Percentiles rank a stretch among this genome's conserved stretches.
Conservation (phyloP, 805 yeast genomes). For the Jamesozyma gamospora region DNA sequence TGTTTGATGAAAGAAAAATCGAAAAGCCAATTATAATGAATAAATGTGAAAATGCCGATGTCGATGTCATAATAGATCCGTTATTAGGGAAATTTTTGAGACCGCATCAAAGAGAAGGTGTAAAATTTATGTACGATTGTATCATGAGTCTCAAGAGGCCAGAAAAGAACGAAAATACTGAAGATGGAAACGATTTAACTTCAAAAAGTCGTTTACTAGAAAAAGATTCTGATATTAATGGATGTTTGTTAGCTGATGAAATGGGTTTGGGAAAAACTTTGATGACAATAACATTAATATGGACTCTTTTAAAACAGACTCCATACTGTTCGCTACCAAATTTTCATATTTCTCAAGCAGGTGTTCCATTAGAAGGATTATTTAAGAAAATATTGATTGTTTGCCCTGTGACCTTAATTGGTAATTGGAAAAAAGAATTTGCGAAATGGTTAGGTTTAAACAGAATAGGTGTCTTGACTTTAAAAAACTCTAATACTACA, state of each 20-base stretch:
- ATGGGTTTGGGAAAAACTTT: constrained; percentile 94
- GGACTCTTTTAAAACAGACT: constrained; percentile 70
- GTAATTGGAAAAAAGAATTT: constrained; percentile 84
- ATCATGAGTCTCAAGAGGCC: constrained; percentile 52
- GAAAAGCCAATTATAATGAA: constrained; percentile 37
- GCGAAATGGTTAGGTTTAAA: constrained; percentile 73
- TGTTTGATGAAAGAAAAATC: constrained; percentile 31
- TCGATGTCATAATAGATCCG: constrained; percentile 55
- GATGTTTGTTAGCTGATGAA: constrained; percentile 88
- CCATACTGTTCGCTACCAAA: constrained; percentile 32
- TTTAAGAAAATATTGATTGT: constrained; percentile 61
- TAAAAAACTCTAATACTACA: constrained; percentile 40
- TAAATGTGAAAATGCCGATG: constrained; percentile 20
- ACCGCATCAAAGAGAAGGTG: constrained; percentile 82
- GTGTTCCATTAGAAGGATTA: constrained; percentile 29
- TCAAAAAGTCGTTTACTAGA: constrained; percentile 13
- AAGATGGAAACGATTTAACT: not conserved
- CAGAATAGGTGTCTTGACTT: constrained; percentile 54
- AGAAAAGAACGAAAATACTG: not conserved
- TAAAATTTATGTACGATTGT: constrained; percentile 70
- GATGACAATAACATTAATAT: constrained; percentile 71
- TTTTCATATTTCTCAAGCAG: constrained; percentile 26
- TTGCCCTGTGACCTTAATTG: constrained; percentile 83
- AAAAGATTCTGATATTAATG: constrained; percentile 32
- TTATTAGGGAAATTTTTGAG: constrained; percentile 44